Conservation (phyloP, 441 rosid species). For the Mallotus repandus region DNA sequence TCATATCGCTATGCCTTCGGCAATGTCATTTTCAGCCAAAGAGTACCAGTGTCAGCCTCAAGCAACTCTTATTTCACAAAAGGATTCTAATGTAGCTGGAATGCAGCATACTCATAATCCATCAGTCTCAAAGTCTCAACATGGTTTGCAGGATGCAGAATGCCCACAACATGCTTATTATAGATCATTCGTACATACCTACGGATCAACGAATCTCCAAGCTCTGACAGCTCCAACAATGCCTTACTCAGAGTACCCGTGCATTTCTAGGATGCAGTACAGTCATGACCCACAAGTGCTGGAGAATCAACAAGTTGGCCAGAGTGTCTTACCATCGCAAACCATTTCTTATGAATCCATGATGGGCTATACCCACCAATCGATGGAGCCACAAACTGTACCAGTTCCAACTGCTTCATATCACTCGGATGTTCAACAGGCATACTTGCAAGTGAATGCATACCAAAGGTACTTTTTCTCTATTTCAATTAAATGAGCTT, state of each 20-base stretch:
- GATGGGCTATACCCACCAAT: slow-evolving; percentile 24
- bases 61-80: slow-evolving; percentile 28
- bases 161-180: slow-evolving; percentile 25
- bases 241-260: slow-evolving; percentile 10
- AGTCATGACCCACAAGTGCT: slow-evolving; percentile 13
- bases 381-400: slow-evolving; percentile 26
- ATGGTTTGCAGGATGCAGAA: slow-evolving; percentile 16
- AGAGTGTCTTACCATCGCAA: slow-evolving; percentile 21
- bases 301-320: slow-evolving; percentile 24
- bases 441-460: slow-evolving; percentile 30
- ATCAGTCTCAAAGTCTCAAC: slow-evolving; percentile 31
- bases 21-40: slow-evolving; percentile 9
- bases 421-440: slow-evolving; percentile 29
- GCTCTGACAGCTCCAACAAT: slow-evolving; percentile 1
- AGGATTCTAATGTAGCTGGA: slow-evolving; percentile 26
- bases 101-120: slow-evolving; percentile 31
- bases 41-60: slow-evolving; percentile 19
- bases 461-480: slow-evolving; percentile 34
- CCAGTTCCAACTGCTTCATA: slow-evolving; percentile 28
- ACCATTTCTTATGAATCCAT: slow-evolving; percentile 27
- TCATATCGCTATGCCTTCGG: slow-evolving; percentile 14
- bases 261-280: slow-evolving; percentile 1
- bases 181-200: slow-evolving; percentile 11
- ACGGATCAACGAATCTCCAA: slow-evolving; percentile 10
- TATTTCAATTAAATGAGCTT: background rate